Evolutionary conservation across 2,329 filamentous ascomycete species (phyloP).

Genomic region (Paradendryphiella salina): DNA sequence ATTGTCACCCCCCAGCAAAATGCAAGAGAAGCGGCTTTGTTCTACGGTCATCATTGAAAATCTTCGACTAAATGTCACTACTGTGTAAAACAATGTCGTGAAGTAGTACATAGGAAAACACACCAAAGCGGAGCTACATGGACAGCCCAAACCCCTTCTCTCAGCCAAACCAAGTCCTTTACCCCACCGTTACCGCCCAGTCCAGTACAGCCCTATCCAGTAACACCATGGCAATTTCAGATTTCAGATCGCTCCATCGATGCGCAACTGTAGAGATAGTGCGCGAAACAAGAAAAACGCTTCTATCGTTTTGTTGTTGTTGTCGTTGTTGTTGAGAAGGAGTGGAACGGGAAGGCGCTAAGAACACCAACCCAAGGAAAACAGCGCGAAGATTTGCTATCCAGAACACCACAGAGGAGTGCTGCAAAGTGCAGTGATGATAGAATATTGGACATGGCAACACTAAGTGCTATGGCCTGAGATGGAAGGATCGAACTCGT

Average conservation of each 20-base stretch:
- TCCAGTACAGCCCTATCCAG: slow-evolving; percentile 13
- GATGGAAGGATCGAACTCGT: slow-evolving; percentile 4
- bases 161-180: slow-evolving; percentile 8
- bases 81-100: slow-evolving; percentile 25
- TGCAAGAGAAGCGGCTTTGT: background rate
- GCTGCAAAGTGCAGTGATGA: slow-evolving; percentile 7
- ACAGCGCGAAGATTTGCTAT: slow-evolving; percentile 16
- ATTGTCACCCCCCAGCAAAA: background rate
- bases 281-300: slow-evolving; percentile 6
- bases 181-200: slow-evolving; percentile 11
- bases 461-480: slow-evolving; percentile 12
- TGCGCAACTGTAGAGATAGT: slow-evolving; percentile 6
- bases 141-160: slow-evolving; percentile 10
- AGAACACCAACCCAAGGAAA: slow-evolving; percentile 5
- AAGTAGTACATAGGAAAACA: slow-evolving; percentile 26
- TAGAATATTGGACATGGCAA: slow-evolving; percentile 11
- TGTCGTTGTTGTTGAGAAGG: slow-evolving; percentile 13
- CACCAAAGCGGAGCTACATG: slow-evolving; percentile 12
- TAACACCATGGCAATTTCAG: slow-evolving; percentile 22
- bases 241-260: slow-evolving; percentile 1
- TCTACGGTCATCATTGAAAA: slow-evolving; percentile 32
- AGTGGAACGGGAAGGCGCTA: slow-evolving; percentile 13
- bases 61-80: slow-evolving; percentile 37
- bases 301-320: no score
- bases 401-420: slow-evolving; percentile 16